phyloP scores from a whole-genome alignment of 1,139 yeast species.

The Candida labiduridarum region DNA sequence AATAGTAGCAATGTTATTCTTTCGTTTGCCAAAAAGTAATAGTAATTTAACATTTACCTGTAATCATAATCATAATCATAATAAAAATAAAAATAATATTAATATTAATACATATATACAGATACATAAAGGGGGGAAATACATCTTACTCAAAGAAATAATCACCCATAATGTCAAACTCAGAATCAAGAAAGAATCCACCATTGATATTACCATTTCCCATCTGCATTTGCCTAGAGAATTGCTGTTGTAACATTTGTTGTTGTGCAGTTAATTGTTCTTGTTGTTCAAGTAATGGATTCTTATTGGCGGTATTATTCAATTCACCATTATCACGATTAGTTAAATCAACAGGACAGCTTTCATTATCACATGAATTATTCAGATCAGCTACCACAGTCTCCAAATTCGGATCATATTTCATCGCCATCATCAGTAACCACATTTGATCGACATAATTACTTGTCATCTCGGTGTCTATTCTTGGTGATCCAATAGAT shows the following conservation, averaged over 20 bases:
- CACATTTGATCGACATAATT: constrained; percentile 43
- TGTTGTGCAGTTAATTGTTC: constrained; percentile 2
- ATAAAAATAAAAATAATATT: background rate
- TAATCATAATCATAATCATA: background rate
- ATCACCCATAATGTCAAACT: constrained; percentile 10
- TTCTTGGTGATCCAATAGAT: constrained; percentile 20
- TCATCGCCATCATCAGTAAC: constrained; percentile 39
- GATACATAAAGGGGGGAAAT: background rate
- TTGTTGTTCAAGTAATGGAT: constrained; percentile 1
- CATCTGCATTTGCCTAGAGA: constrained; percentile 1
- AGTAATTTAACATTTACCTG: too few relatives aligned
- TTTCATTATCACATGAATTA: background rate
- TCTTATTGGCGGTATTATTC: background rate
- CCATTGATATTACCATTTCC: background rate
- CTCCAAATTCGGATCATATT: constrained; percentile 22
- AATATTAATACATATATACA: too few relatives aligned
- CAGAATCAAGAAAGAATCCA: constrained; percentile 7
- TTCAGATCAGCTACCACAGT: background rate
- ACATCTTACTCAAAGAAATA: constrained; percentile 2
- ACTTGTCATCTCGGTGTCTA: constrained; percentile 29
- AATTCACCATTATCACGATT: constrained; percentile 4
- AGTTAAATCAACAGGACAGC: constrained; percentile 1
- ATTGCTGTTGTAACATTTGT: constrained; percentile 3
- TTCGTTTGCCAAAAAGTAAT: constrained; percentile 39
- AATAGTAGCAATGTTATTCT: constrained; percentile 20